These are phyloP conservation scores for Scheffersomyces coipomensis DNA, from an alignment of 805 yeast genomes.

Conservation along the genomic window DNA sequence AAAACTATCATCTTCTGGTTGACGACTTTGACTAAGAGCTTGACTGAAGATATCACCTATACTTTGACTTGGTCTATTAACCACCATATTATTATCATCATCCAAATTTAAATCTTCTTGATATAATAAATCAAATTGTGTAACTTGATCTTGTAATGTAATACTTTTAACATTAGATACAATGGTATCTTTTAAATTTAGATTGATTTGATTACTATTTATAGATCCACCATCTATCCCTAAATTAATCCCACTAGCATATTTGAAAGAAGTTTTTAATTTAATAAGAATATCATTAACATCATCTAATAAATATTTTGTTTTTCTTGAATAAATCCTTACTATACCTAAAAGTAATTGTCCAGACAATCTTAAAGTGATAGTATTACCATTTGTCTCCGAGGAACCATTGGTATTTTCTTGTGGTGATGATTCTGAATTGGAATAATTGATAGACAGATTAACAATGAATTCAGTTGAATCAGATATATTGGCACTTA, in stretches of 20 bases:
- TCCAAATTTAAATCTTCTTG: constrained; percentile 54
- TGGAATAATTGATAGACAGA: constrained; percentile 1
- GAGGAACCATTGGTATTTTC: not conserved
- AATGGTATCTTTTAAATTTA: constrained; percentile 61
- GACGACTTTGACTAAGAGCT: constrained; percentile 16
- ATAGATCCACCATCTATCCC: constrained; percentile 16
- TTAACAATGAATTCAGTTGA: constrained; percentile 32
- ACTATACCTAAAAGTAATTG: constrained; percentile 86
- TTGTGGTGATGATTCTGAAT: not conserved
- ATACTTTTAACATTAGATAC: constrained; percentile 58
- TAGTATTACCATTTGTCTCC: constrained; percentile 42
- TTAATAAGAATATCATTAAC: constrained; percentile 73
- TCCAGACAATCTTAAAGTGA: constrained; percentile 80
- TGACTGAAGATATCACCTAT: constrained; percentile 21
- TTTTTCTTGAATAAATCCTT: constrained; percentile 80
- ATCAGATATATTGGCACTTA: constrained; percentile 67
- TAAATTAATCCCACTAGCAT: constrained; percentile 29
- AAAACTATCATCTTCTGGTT: constrained; percentile 33
- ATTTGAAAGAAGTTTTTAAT: constrained; percentile 63
- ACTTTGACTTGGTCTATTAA: constrained; percentile 3
- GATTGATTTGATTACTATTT: constrained; percentile 48
- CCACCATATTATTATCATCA: constrained; percentile 12
- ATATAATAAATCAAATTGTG: constrained; percentile 69
- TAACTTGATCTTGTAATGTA: constrained; percentile 72
- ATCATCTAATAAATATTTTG: constrained; percentile 79